phyloP scores from a whole-genome alignment of 1,284 basidiomycete genomes.

The Apiotrichum akiyoshidainum region DNA sequence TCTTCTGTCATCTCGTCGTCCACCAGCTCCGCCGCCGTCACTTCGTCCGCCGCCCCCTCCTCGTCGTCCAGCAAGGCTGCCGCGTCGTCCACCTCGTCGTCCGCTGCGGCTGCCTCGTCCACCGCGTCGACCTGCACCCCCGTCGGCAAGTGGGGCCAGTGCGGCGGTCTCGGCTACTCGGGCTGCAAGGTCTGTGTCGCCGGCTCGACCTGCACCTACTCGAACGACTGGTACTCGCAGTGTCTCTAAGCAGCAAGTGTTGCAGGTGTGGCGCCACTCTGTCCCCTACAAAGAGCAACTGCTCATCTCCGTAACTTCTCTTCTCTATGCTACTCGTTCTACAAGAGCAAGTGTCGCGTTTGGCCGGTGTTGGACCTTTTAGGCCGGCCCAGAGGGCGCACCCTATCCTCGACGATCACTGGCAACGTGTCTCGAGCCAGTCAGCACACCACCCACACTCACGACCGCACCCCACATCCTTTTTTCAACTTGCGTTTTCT shows the following conservation, averaged over 20 bases:
- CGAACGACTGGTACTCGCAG: constrained; percentile 2
- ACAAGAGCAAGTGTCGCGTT: no score
- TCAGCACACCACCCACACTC: no score
- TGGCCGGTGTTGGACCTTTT: no score
- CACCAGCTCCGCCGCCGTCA: not conserved
- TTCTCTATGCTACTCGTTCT: no score
- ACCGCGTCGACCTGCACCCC: not conserved
- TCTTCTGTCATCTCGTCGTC: not conserved
- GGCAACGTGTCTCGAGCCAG: no score
- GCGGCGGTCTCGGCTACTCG: not conserved
- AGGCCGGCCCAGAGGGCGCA: no score
- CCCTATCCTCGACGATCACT: no score
- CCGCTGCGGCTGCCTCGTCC: not conserved
- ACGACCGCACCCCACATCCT: no score
- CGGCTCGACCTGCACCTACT: not conserved
- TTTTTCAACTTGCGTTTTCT: no score
- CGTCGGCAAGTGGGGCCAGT: constrained; percentile 3
- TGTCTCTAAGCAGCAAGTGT: not conserved
- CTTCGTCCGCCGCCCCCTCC: not conserved
- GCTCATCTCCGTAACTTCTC: no score
- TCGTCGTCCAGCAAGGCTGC: not conserved
- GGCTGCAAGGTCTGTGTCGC: constrained; percentile 1
- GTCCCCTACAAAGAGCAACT: no score
- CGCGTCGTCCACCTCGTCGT: not conserved
- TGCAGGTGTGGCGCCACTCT: no score